Conservation (phyloP, 2,329 filamentous ascomycete genomes). For the Penicillium expansum region DNA sequence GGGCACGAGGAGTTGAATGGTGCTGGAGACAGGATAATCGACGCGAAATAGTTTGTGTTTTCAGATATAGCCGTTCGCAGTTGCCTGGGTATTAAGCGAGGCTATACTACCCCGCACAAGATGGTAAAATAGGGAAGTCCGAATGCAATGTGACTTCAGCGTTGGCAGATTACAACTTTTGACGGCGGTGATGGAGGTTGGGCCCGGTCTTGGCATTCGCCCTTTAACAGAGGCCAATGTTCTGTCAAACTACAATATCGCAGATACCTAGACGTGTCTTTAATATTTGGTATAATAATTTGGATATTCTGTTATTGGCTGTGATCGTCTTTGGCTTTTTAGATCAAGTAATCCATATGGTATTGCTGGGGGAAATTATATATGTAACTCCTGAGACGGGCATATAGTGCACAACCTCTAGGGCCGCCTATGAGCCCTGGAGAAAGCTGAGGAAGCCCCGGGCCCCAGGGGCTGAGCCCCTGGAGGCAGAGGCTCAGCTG, state of each 20-base stretch:
- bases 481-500: no score
- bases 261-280: not conserved
- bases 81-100: not conserved
- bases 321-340: not conserved
- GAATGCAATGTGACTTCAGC: not conserved
- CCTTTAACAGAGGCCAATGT: not conserved
- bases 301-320: not conserved
- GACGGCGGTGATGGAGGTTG: conserved; percentile 1
- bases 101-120: not conserved
- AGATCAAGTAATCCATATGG: no score
- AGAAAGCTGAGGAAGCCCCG: not conserved
- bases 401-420: not conserved
- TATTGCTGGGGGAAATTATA: not conserved
- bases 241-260: not conserved
- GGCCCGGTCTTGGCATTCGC: conserved; percentile 6
- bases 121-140: no score
- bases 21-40: not conserved
- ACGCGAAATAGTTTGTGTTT: not conserved
- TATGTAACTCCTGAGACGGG: not conserved
- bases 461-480: not conserved
- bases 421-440: not conserved
- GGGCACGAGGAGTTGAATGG: not conserved
- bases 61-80: not conserved
- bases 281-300: not conserved
- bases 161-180: conserved; percentile 1